A percentile compares a stretch with the other conserved stretches of the same genome.
Conservation (phyloP, 257 asterid species). For the Solanum piurae region DNA sequence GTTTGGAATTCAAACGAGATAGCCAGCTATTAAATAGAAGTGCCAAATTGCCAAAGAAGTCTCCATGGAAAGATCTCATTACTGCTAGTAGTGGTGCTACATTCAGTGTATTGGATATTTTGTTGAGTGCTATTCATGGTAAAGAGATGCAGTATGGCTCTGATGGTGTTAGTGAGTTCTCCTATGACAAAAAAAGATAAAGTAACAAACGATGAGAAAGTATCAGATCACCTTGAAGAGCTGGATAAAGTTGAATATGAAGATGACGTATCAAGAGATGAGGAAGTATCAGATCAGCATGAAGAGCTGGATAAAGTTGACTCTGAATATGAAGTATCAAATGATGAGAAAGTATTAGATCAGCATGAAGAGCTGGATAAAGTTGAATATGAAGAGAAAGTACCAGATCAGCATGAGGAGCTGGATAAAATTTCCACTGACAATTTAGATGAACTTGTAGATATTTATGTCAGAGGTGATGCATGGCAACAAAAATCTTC, state of each 20-base stretch:
- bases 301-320: background rate
- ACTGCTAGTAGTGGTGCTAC: constrained; percentile 18
- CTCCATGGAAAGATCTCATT: constrained; percentile 37
- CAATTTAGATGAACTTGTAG: no score
- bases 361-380: background rate
- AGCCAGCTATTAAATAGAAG: constrained; percentile 5
- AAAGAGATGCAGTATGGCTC: constrained; percentile 13
- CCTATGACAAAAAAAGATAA: constrained; percentile 8
- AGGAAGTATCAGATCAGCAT: background rate
- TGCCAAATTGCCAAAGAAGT: constrained; percentile 15
- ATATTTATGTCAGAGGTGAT: no score
- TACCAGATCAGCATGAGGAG: constrained; percentile 5
- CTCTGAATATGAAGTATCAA: no score
- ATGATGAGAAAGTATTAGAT: background rate
- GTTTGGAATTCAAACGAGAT: constrained; percentile 4
- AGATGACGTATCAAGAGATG: background rate
- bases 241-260: background rate
- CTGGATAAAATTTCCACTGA: background rate
- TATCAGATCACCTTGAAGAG: background rate
- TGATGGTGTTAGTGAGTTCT: constrained; percentile 4
- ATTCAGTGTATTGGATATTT: constrained; percentile 39
- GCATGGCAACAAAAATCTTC: no score
- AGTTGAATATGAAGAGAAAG: background rate
- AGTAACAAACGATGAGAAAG: background rate
- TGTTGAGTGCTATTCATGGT: constrained; percentile 12